phyloP scores from a whole-genome alignment of 495 filamentous ascomycete species.

The Trichoderma erinaceum region DNA sequence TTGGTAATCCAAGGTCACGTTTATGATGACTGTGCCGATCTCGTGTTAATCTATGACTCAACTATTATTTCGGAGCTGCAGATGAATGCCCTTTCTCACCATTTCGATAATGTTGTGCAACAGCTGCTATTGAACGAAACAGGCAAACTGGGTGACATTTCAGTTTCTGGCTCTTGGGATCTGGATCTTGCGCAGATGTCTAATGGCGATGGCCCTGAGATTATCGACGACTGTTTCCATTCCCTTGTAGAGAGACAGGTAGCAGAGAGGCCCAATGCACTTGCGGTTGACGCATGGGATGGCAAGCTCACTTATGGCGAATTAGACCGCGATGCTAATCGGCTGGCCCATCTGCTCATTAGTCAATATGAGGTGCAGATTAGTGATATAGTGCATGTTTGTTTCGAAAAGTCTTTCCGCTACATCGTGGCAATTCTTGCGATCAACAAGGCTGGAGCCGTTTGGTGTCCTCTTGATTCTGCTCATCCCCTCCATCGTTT shows the following conservation, averaged over 20 bases:
- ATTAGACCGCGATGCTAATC: constrained; percentile 39
- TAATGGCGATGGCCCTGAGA: constrained; percentile 2
- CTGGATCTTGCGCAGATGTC: constrained; percentile 1
- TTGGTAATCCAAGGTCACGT: constrained; percentile 1
- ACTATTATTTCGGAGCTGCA: neutral
- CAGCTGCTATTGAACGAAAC: neutral
- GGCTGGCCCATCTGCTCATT: constrained; percentile 40
- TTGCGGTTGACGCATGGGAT: constrained; percentile 15
- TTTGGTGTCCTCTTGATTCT: constrained; percentile 3
- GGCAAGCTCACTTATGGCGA: constrained; percentile 33
- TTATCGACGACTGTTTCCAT: constrained; percentile 12
- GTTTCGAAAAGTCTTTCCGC: constrained; percentile 40
- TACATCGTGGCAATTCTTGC: constrained; percentile 43
- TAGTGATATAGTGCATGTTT: constrained; percentile 43
- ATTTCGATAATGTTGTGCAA: constrained; percentile 3
- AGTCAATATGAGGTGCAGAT: constrained; percentile 40
- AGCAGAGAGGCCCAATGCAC: neutral
- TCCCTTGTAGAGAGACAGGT: neutral
- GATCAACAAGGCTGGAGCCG: constrained; percentile 31
- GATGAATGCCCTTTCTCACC: constrained; percentile 8
- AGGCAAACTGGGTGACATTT: neutral
- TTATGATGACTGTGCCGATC: neutral
- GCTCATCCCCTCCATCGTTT: constrained; percentile 33
- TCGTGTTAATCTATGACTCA: constrained; percentile 10
- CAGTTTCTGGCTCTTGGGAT: neutral